These are phyloP conservation scores for Phaeotremella skinneri DNA, from an alignment of 768 basidiomycete species.

Conservation along the genomic window DNA sequence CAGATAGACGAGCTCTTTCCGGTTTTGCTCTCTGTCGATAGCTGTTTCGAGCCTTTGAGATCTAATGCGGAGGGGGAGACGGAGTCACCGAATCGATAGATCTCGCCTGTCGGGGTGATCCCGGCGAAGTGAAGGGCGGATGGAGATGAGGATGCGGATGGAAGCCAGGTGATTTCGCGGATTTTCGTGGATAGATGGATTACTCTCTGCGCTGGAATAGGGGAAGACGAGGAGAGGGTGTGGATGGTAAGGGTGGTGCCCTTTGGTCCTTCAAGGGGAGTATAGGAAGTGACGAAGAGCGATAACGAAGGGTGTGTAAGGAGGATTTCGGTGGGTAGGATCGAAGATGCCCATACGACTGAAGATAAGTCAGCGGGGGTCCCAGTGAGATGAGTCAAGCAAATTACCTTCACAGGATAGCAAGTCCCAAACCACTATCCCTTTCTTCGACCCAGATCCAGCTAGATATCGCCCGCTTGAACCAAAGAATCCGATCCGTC, in stretches of 20 bases:
- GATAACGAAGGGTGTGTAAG: constrained; percentile 12
- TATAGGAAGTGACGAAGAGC: constrained; percentile 13
- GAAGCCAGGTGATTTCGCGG: constrained; percentile 11
- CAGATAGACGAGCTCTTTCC: constrained; percentile 64
- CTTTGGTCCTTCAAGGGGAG: constrained; percentile 1
- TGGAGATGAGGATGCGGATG: constrained; percentile 3
- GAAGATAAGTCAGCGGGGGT: background rate
- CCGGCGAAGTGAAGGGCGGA: constrained; percentile 31
- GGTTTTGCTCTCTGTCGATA: constrained; percentile 41
- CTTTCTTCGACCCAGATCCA: constrained; percentile 48
- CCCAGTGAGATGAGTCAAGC: constrained; percentile 6
- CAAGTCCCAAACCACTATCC: constrained; percentile 51
- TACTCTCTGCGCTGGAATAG: background rate
- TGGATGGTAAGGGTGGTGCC: background rate
- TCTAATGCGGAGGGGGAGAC: constrained; percentile 45
- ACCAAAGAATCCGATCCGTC: constrained; percentile 65
- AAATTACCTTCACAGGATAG: constrained; percentile 49
- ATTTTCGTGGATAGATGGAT: constrained; percentile 5
- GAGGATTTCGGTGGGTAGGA: constrained; percentile 23
- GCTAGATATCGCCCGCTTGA: constrained; percentile 68
- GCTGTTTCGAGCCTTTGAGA: constrained; percentile 55
- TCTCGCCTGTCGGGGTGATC: constrained; percentile 36
- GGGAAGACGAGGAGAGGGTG: constrained; percentile 2
- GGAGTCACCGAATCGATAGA: constrained; percentile 49
- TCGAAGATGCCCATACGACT: constrained; percentile 11